A percentile compares a stretch with the other conserved stretches of the same genome.
Conservation (phyloP, 495 filamentous ascomycete genomes). For the Aspergillus diversus region DNA sequence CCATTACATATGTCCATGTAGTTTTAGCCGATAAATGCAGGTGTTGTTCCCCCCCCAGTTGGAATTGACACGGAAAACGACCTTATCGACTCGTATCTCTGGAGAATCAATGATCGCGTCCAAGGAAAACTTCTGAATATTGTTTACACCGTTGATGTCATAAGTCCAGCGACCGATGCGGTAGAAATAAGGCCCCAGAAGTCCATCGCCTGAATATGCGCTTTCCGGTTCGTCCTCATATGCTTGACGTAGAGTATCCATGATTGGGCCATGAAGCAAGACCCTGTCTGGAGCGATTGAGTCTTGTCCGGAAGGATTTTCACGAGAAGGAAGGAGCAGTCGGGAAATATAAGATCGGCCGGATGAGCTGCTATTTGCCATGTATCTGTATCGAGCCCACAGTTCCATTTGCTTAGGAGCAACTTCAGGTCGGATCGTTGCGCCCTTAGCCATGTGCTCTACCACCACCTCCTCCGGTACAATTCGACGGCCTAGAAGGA, state of each 20-base stretch:
- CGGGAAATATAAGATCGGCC: slow-evolving; percentile 3
- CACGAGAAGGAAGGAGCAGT: slow-evolving; percentile 5
- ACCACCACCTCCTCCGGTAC: slow-evolving; percentile 52
- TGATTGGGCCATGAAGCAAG: slow-evolving; percentile 35
- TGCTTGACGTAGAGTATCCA: slow-evolving; percentile 34
- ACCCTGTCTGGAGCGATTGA: slow-evolving; percentile 21
- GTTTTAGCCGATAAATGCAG: slow-evolving; percentile 51
- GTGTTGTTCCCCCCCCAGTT: slow-evolving; percentile 53
- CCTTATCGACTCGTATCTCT: slow-evolving; percentile 41
- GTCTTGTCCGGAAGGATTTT: slow-evolving; percentile 17
- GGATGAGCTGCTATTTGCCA: slow-evolving; percentile 9
- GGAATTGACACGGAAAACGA: slow-evolving; percentile 48
- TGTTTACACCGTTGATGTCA: slow-evolving; percentile 34
- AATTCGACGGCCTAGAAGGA: slow-evolving; percentile 39
- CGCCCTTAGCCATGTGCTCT: slow-evolving; percentile 47
- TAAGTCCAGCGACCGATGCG: slow-evolving; percentile 51
- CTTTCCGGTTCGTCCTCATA: slow-evolving; percentile 31
- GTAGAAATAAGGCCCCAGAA: slow-evolving; percentile 42
- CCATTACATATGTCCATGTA: slow-evolving; percentile 45
- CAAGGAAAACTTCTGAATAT: slow-evolving; percentile 43
- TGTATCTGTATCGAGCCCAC: slow-evolving; percentile 43
- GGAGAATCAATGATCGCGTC: slow-evolving; percentile 41
- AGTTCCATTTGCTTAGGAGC: slow-evolving; percentile 53
- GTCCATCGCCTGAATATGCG: slow-evolving; percentile 39
- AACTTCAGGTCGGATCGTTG: slow-evolving; percentile 34